Evolutionary conservation across 495 filamentous ascomycete species (phyloP), one percentile per base, ranked within the genome.

Genomic region (Trichoderma virens): DNA sequence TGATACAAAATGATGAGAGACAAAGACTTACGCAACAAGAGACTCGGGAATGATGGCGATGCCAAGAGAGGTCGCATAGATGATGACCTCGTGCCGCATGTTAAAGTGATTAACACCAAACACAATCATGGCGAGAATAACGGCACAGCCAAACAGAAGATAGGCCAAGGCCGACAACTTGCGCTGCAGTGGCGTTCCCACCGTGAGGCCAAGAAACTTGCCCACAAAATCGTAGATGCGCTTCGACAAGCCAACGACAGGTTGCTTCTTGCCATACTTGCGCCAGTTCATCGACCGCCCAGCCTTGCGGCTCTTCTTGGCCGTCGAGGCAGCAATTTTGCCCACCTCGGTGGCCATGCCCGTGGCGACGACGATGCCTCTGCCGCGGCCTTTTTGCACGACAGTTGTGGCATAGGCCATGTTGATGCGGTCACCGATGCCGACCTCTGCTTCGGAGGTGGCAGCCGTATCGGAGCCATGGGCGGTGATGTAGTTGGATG

Each of bases 321-420:
- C 68, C 66, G 82, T 76, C 27, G 85, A 82, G 61, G 79, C 81
- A 11, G 90, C 90, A 71, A 94, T 94, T 70, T 85, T 91, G n/a
- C 90, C 90, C 56, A 95, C 88, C 73, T 92, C 89, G 0, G 90
- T 95, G 62, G 79, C 71, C 90, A 93, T 93, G 11, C 89, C 90
- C n/a, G 86, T 90, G 61, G 76, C 80, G 30, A 84, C 80, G 35
- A 88, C 86, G 65, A 90, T 82, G 43, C 88, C 88, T 43, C 80
- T 78, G 34, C 82, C 88, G 64, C 87, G 86, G 35, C 88, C 87
- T 72, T 88, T 88, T 39, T 80, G 85, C 56, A 90, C 84, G 6
- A 82, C 83, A 23, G 86, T 86, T 45, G 87, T 88, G 8, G 85
- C 83, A 65, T 88, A 90, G 5, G 85, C 88, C 71, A 90, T 83